Base-by-base conservation (phyloP, 345 rosid species). In the Ailanthus altissimus region DNA sequence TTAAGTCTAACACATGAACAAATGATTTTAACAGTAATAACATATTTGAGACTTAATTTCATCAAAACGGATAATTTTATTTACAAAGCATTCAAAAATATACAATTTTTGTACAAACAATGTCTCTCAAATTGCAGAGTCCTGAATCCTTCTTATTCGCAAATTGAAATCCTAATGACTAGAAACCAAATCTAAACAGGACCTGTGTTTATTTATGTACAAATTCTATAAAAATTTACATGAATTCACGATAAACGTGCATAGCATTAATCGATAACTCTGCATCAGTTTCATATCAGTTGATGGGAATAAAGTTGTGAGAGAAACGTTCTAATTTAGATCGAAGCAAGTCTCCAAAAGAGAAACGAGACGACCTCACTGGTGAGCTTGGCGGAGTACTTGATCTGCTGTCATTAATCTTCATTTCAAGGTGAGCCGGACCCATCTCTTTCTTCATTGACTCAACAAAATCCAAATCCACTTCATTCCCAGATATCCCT, bases 401-500 rank as follows among this genome's bases (percentile, higher is more conserved):
- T 36, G 62, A 38, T 20, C 36, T 72, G 74, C 42, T 63, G 1
- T 26, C 25, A 51, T 84, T 75, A 32, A 83, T 84, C 68, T 75
- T 86, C 25, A 89, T 89, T 32, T 83, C 87, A 2, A 92, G 83
- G 6, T 88, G 83, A 12, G 89, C 74, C 0, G 87, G 85, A 49
- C 89, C 94, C 90, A 91, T 88, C 64, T 91, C 92, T 80, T 81
- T 87, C 85, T 86, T 89, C 62, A 89, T 78, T 1, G 89, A 88
- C 64, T 93, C 86, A 12, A 90, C 82, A 53, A 88, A 87, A 67
- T 86, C 90, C 91, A 84, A 85, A 57, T 89, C 96, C 1, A 88
- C 87, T 71, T 85, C 81, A 42, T 87, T 85, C 1, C 91, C 91
- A 4, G 91, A 84, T 5, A 83, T 80, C 71, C 85, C 93, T 56